Evolutionary conservation across 2,329 filamentous ascomycete species (phyloP).

Genomic region (Zymoseptoria brevis): DNA sequence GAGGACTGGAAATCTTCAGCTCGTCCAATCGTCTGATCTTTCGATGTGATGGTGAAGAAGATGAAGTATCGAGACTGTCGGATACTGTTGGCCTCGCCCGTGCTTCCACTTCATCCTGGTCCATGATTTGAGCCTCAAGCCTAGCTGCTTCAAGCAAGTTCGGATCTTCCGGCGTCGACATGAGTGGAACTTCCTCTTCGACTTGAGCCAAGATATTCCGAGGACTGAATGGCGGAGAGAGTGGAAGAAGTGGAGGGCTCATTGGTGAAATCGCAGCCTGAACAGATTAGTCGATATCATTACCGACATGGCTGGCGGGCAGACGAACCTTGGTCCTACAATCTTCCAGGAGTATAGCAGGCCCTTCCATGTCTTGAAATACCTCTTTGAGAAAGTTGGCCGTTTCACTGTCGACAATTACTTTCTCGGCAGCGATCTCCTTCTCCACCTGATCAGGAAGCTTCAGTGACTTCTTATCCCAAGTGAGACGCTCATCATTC

Average conservation of each 20-base stretch:
- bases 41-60: conserved; percentile 28
- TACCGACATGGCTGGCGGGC: not conserved
- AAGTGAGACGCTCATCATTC: conserved; percentile 37
- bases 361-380: conserved; percentile 14
- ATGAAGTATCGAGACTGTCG: not conserved
- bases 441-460: conserved; percentile 11
- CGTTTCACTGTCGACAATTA: conserved; percentile 31
- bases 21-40: conserved; percentile 28
- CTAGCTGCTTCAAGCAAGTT: conserved; percentile 19
- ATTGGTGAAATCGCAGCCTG: conserved; percentile 28
- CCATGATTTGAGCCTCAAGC: conserved; percentile 25
- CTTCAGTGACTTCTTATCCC: conserved; percentile 25
- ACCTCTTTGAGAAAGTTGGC: conserved; percentile 32
- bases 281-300: conserved; percentile 15
- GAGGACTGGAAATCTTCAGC: conserved; percentile 40
- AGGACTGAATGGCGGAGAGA: conserved; percentile 34
- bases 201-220: conserved; percentile 24
- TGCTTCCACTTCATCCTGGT: conserved; percentile 20
- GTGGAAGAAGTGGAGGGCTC: conserved; percentile 43
- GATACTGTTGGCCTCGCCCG: conserved; percentile 2
- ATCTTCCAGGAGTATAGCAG: conserved; percentile 9
- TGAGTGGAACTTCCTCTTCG: conserved; percentile 15
- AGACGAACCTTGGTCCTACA: conserved; percentile 22
- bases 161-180: conserved; percentile 25
- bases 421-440: conserved; percentile 28